Base-by-base conservation (phyloP, 2,329 filamentous ascomycete genomes). In the Paecilomyces dactylethromorphus region DNA sequence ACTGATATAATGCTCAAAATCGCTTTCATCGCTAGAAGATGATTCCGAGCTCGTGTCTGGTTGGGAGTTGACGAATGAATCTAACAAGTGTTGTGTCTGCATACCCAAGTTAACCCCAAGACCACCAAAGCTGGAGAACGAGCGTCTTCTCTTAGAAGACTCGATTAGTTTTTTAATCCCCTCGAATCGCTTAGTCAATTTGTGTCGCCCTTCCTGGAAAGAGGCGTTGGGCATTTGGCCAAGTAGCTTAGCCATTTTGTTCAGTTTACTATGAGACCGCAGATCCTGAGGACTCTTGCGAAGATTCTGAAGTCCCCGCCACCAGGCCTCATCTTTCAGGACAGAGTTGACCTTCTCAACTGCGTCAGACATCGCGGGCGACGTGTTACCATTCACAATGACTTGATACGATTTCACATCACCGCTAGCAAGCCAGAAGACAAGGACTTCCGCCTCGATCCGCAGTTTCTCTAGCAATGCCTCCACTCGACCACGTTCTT, bases 391-490 rank as follows among this genome's bases (percentile, higher is more conserved):
- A 63, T 94, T 91, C 55, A 95, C 83, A 58, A 96, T 90, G 29
- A 86, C 79, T 63, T 92, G 87, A 66, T 95, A 95, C 0, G 86
- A 88, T 45, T 85, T 80, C 3, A 95, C 72, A 15, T 84, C 77
- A 0, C 91, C 90, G 54, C 84, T 88, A 1, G 90, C 88, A 45
- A 96, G 81, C 84, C 89, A 94, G 67, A 92, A 92, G 0, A 95
- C 91, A 13, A 88, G 74, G 0, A 95, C 84, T 62, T 91, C 81
- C 2, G 91, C 91, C 61, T 92, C 84, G 54, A 96, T 96, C 15
- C 91, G 82, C 8, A 96, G 74, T 69, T 93, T 95, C 22, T 90
- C 88, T 0, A 96, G 79, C 1, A 96, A 78, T 0, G 87, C 84
- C 60, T 84, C 84, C 15, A 95, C 87, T 58, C 91, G 81, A 1